Evolutionary conservation across 1,284 basidiomycete species (phyloP).

Genomic region (Ustilago curta): DNA sequence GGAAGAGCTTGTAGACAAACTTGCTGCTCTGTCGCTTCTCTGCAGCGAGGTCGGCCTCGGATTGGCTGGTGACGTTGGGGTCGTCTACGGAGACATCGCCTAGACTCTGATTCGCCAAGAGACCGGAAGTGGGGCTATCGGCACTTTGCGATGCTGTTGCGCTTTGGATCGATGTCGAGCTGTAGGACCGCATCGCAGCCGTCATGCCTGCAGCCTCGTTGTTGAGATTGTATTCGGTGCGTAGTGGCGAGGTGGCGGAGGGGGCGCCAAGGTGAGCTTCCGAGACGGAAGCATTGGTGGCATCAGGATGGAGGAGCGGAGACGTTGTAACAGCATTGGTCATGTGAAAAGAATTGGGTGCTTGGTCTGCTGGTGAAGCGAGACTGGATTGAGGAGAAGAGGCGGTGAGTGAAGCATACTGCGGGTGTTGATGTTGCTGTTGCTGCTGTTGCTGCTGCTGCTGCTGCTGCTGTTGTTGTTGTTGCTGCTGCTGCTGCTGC

Average conservation of each 20-base stretch:
- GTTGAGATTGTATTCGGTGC: conserved; percentile 31
- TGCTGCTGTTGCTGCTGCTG: conserved; percentile 19
- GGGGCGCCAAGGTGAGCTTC: conserved; percentile 28
- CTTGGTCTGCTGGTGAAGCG: conserved; percentile 35
- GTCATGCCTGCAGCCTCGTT: conserved; percentile 18
- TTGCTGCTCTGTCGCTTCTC: conserved; percentile 57
- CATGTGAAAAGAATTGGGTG: conserved; percentile 9
- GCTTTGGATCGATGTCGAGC: conserved; percentile 43
- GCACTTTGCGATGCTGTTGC: conserved; percentile 38
- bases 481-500: conserved; percentile 20
- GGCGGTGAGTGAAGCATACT: conserved; percentile 12
- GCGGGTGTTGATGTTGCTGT: conserved; percentile 17
- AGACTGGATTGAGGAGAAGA: conserved; percentile 32
- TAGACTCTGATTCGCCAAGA: conserved; percentile 29
- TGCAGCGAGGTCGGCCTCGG: conserved; percentile 47
- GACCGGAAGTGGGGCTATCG: conserved; percentile 40
- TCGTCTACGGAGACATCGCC: conserved; percentile 45
- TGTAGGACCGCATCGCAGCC: conserved; percentile 41
- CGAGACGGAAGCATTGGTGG: not conserved
- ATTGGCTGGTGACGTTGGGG: conserved; percentile 36
- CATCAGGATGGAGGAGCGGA: conserved; percentile 33
- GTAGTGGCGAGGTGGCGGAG: conserved; percentile 30
- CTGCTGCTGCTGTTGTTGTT: conserved; percentile 29
- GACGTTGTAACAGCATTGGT: conserved; percentile 10
- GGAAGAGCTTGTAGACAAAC: conserved; percentile 63